These are phyloP conservation scores for Cucurbitaria berberidis DNA, from an alignment of 2,329 filamentous ascomycete species.

Conservation along the genomic window DNA sequence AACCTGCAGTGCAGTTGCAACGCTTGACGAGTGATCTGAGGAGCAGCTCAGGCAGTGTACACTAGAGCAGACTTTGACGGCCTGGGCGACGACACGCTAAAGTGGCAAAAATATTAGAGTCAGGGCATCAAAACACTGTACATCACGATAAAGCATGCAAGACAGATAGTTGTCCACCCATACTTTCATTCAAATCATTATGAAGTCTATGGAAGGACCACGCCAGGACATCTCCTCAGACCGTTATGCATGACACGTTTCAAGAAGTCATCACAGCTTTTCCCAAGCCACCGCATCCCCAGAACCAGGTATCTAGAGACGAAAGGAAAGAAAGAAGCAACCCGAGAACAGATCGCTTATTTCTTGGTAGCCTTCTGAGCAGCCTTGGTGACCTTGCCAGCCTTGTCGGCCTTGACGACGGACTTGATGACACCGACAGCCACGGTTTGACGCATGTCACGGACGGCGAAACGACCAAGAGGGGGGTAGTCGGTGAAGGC, in stretches of 20 bases:
- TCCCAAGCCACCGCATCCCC: constrained; percentile 47
- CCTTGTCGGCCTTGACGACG: constrained; percentile 56
- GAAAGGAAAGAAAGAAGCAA: constrained; percentile 44
- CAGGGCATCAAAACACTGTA: too few species aligned
- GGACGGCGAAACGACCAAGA: constrained; percentile 99
- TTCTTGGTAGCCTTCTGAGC: constrained; percentile 52
- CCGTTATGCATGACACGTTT: constrained; percentile 48
- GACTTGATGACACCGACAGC: constrained; percentile 94
- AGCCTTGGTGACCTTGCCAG: constrained; percentile 60
- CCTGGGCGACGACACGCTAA: background rate
- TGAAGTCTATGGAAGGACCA: constrained; percentile 50
- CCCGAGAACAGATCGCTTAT: constrained; percentile 43
- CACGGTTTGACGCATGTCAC: constrained; percentile 87
- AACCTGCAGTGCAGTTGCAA: constrained; percentile 10
- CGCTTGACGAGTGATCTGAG: constrained; percentile 25
- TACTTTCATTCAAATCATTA: constrained; percentile 48
- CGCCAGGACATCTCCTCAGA: constrained; percentile 40
- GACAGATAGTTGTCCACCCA: constrained; percentile 37
- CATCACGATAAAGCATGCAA: background rate
- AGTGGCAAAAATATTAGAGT: background rate
- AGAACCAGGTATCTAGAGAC: constrained; percentile 44
- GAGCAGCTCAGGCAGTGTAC: constrained; percentile 1
- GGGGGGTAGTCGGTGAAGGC: constrained; percentile 99
- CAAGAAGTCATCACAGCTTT: constrained; percentile 46
- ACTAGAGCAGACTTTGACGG: too few species aligned